Conservation (phyloP, 345 rosid genomes). For the Carallia brachiata region DNA sequence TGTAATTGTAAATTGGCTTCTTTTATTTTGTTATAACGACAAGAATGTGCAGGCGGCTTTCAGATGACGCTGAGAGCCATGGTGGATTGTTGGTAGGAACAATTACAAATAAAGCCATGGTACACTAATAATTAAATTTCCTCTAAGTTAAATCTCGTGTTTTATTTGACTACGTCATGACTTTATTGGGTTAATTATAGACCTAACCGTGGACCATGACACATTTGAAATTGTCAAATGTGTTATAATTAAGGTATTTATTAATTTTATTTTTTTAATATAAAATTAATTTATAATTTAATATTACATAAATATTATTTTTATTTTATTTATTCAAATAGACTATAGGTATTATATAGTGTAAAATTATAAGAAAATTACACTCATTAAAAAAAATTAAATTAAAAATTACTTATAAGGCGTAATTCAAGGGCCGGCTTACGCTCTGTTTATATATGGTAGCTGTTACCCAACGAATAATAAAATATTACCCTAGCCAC, state of each 20-base stretch:
- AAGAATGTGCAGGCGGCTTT: conserved; percentile 14
- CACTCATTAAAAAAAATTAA: too few relatives aligned
- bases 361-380: too few relatives aligned
- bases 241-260: too few relatives aligned
- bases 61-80: not conserved
- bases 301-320: too few relatives aligned
- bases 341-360: too few relatives aligned
- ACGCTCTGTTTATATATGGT: not conserved
- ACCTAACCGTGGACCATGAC: not conserved
- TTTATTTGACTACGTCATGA: not conserved
- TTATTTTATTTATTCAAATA: too few relatives aligned
- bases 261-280: too few relatives aligned
- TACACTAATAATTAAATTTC: not conserved
- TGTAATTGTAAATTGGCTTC: conserved; percentile 18
- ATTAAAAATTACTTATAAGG: too few relatives aligned
- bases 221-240: not conserved
- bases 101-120: not conserved
- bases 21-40: conserved; percentile 9
- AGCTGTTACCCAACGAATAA: too few relatives aligned
- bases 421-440: not conserved
- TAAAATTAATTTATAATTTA: too few relatives aligned
- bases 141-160: not conserved
- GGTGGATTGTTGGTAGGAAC: conserved; percentile 7
- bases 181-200: not conserved
- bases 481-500: not conserved